These are phyloP conservation scores for Angomonas deanei DNA, from an alignment of 208 protist species.

Conservation along the genomic window DNA sequence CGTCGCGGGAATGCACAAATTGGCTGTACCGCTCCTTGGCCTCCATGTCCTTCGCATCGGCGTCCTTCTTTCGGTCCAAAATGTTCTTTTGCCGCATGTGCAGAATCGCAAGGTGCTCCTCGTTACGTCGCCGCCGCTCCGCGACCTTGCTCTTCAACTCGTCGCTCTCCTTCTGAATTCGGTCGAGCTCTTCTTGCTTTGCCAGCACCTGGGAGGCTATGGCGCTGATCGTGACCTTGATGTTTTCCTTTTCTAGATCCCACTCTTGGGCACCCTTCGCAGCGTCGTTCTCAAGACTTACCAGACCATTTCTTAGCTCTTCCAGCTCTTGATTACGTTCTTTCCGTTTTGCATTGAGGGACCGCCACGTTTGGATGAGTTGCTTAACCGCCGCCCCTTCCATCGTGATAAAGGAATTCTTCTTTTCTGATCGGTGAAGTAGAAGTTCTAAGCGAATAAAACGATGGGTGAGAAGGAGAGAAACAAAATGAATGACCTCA, in stretches of 20 bases:
- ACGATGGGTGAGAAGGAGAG: conserved; percentile 4
- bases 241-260: conserved; percentile 75
- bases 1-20: conserved; percentile 48
- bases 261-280: conserved; percentile 56
- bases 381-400: conserved; percentile 50
- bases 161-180: conserved; percentile 47
- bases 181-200: conserved; percentile 59
- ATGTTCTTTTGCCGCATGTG: conserved; percentile 44
- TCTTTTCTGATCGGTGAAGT: not conserved
- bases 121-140: conserved; percentile 56
- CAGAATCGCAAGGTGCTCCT: conserved; percentile 57
- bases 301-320: not conserved
- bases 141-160: conserved; percentile 68
- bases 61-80: conserved; percentile 22
- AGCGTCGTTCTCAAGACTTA: conserved; percentile 33
- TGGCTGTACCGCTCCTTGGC: conserved; percentile 31
- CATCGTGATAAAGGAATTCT: conserved; percentile 9
- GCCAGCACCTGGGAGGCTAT: conserved; percentile 50
- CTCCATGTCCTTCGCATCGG: conserved; percentile 48
- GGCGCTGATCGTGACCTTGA: conserved; percentile 59
- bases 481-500: too few relatives aligned
- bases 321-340: conserved; percentile 5
- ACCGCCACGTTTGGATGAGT: conserved; percentile 67
- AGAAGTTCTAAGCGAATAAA: conserved; percentile 7
- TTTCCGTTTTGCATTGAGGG: conserved; percentile 15